Evolutionary conservation across 331 rosid species (phyloP).

Genomic region (Malus hybrid): DNA sequence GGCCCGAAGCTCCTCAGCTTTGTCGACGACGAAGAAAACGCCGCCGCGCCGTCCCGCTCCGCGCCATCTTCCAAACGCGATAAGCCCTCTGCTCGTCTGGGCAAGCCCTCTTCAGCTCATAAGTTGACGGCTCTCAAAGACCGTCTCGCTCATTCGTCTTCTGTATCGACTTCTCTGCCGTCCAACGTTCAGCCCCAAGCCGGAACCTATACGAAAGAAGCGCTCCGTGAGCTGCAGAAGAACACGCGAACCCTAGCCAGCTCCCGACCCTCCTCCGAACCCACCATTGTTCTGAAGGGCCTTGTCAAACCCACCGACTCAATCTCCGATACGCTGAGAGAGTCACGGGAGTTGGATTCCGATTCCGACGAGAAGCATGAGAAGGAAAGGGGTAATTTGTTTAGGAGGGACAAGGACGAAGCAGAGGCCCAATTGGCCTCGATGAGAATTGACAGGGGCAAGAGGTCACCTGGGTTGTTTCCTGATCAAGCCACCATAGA

Average conservation of each 20-base stretch:
- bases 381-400: constrained; percentile 9
- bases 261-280: constrained; percentile 48
- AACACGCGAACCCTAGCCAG: constrained; percentile 75
- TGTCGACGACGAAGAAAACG: constrained; percentile 65
- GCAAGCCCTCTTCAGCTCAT: constrained; percentile 57
- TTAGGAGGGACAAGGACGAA: constrained; percentile 28
- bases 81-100: constrained; percentile 31
- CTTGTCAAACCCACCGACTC: constrained; percentile 41
- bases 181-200: constrained; percentile 94
- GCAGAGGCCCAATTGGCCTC: constrained; percentile 44
- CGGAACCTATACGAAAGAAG: constrained; percentile 77
- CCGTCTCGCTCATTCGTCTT: constrained; percentile 46
- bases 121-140: constrained; percentile 57
- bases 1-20: constrained; percentile 74
- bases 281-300: constrained; percentile 59
- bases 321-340: constrained; percentile 14
- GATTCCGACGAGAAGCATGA: constrained; percentile 29
- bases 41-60: constrained; percentile 35
- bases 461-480: constrained; percentile 32
- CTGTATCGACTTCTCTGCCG: constrained; percentile 27
- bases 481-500: constrained; percentile 65
- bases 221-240: constrained; percentile 89
- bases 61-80: constrained; percentile 26
- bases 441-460: constrained; percentile 43
- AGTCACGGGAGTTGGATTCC: constrained; percentile 26